Conservation (phyloP, 768 basidiomycete species). For the Hortiboletus flavorubellus region DNA sequence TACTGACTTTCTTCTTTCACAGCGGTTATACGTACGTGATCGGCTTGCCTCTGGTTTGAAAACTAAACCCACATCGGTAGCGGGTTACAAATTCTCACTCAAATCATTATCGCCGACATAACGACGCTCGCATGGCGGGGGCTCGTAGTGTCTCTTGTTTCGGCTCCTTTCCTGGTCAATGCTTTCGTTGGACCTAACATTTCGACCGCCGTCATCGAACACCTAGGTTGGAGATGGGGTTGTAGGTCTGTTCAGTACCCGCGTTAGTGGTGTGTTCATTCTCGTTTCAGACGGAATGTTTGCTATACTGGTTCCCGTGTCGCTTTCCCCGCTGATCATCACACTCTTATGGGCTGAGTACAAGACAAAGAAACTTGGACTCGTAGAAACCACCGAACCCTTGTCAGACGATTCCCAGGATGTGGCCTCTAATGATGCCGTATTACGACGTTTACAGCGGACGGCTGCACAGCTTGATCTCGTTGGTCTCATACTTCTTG, state of each 20-base stretch:
- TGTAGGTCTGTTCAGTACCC: slow-evolving; percentile 39
- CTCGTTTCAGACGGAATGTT: slow-evolving; percentile 49
- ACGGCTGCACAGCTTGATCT: slow-evolving; percentile 41
- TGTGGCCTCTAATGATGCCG: neutral
- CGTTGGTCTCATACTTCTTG: slow-evolving; percentile 50
- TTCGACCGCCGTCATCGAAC: slow-evolving; percentile 40
- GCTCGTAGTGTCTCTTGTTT: slow-evolving; percentile 44
- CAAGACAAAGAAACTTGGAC: slow-evolving; percentile 41
- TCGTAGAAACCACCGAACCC: slow-evolving; percentile 15
- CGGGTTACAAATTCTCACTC: slow-evolving; percentile 60
- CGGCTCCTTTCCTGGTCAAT: slow-evolving; percentile 57
- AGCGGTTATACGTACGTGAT: slow-evolving; percentile 58
- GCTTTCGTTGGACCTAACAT: slow-evolving; percentile 65
- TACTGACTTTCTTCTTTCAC: slow-evolving; percentile 19
- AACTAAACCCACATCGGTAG: slow-evolving; percentile 21
- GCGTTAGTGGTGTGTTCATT: neutral
- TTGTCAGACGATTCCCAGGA: neutral
- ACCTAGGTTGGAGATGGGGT: slow-evolving; percentile 66
- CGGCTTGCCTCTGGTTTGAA: neutral
- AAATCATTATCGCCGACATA: slow-evolving; percentile 61
- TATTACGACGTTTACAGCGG: slow-evolving; percentile 12
- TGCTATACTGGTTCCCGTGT: slow-evolving; percentile 49
- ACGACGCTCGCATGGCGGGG: slow-evolving; percentile 58
- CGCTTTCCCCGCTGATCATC: slow-evolving; percentile 50
- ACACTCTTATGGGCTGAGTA: slow-evolving; percentile 55